phyloP scores from a whole-genome alignment of 305 asterid species.

The Fraxinus nigra region DNA sequence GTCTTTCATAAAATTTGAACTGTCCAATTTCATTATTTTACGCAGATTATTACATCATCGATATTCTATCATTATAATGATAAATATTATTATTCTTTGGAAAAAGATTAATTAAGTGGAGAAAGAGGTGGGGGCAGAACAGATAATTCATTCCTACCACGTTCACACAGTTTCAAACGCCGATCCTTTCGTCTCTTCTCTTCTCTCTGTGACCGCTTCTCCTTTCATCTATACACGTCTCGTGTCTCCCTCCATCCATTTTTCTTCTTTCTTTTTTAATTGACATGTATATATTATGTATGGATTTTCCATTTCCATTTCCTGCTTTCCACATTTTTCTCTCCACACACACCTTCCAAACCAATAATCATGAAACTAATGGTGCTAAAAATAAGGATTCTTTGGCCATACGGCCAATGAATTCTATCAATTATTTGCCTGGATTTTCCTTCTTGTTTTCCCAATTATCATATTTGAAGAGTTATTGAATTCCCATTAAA shows the following conservation, averaged over 20 bases:
- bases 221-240: slow-evolving; percentile 29
- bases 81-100: no score
- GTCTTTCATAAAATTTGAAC: no score
- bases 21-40: no score
- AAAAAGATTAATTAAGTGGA: no score
- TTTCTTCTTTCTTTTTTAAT: not conserved
- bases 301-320: slow-evolving; percentile 4
- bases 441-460: not conserved
- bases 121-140: no score
- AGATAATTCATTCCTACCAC: not conserved
- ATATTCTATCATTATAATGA: no score
- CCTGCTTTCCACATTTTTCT: slow-evolving; percentile 29
- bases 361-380: slow-evolving; percentile 19
- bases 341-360: slow-evolving; percentile 21
- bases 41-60: no score
- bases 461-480: not conserved
- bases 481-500: not conserved
- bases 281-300: not conserved
- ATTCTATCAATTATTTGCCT: not conserved
- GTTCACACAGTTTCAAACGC: slow-evolving; percentile 10
- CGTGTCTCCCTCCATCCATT: slow-evolving; percentile 12
- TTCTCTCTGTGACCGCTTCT: slow-evolving; percentile 13
- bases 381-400: slow-evolving; percentile 27
- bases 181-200: slow-evolving; percentile 19
- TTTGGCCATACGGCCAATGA: slow-evolving; percentile 22